Evolutionary conservation across 208 protist genomes (phyloP), one percentile per base, ranked within the genome.

Genomic region (Blastocrithidia nonstop): DNA sequence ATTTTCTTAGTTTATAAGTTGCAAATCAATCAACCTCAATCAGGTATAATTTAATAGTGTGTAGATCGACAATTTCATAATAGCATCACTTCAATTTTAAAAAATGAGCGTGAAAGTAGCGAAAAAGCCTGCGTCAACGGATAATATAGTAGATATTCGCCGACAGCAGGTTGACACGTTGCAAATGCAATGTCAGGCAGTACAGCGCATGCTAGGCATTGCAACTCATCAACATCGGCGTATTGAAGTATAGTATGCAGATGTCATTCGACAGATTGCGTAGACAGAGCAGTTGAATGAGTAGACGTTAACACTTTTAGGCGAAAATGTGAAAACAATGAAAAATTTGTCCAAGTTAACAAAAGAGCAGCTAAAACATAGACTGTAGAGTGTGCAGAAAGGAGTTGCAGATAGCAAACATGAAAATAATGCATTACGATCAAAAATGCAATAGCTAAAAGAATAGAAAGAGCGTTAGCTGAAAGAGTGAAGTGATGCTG

Each of bases 201-300:
- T 90, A 8, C 84, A 94, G 59, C 61, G 66, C 31, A 78, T 89
- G 54, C 37, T 96, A 11, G 60, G 76, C 41, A 71, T 94, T 24
- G 67, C 73, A 17, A 65, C 73, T 13, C 84, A 90, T 41, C 79
- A 93, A 51, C 51, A 57, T 28, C 50, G 64, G 5, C 68, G 58
- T 33, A 45, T 82, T 6, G 24, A 65, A 13, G 58, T 64, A 6
- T 71, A 87, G 45, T 59, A 69, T n/a, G 50, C 29, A 16, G 75
- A 68, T 8, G 37, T 88, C 21, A 50, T 65, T 38, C 66, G 67
- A 6, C 51, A 64, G 16, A 69, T 81, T 15, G 75, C 68, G 4
- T 50, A 84, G 45, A 38, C 78, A 9, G 56, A 79, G 40, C 59
- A 90, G 20, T 27, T 74, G 37, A 66, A 65, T 16, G 79, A 81